A percentile compares a stretch with the other conserved stretches of the same genome.
phyloP scores from a whole-genome alignment of 2,329 filamentous ascomycete genomes.

The Stemphylium lycopersici region DNA sequence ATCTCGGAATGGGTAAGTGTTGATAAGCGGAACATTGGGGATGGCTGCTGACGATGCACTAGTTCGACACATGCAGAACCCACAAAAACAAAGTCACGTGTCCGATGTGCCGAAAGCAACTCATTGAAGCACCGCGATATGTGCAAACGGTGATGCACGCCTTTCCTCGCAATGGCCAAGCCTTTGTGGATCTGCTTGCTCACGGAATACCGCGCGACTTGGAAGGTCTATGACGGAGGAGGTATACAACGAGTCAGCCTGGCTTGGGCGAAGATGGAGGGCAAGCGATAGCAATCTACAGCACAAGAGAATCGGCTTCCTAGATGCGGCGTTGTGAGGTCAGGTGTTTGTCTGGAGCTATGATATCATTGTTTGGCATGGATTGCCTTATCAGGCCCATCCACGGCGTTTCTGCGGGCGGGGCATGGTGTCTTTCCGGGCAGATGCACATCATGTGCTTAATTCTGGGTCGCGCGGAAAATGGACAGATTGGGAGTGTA shows the following conservation, averaged over 20 bases:
- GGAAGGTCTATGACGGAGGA: constrained; percentile 7
- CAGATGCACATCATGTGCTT: background rate
- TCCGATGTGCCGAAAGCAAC: constrained; percentile 45
- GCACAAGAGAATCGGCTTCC: background rate
- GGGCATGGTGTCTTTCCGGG: constrained; percentile 6
- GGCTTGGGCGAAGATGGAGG: background rate
- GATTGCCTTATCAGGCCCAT: constrained; percentile 10
- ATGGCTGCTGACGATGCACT: constrained; percentile 2
- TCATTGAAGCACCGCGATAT: constrained; percentile 33
- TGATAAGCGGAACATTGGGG: background rate
- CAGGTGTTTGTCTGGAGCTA: constrained; percentile 5
- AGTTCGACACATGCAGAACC: constrained; percentile 39
- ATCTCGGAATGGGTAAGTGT: constrained; percentile 40
- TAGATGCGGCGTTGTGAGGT: background rate
- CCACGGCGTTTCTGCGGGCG: constrained; percentile 16
- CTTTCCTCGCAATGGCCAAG: constrained; percentile 15
- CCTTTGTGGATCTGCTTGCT: constrained; percentile 24
- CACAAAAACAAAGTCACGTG: constrained; percentile 48
- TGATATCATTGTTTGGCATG: constrained; percentile 26
- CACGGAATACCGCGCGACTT: constrained; percentile 29
- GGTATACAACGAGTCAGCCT: too few species aligned
- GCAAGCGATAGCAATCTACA: background rate
- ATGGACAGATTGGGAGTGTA: constrained; percentile 4
- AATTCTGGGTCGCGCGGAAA: background rate
- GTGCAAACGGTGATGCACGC: constrained; percentile 14